A percentile compares a stretch with the other conserved stretches of the same genome.
These are phyloP conservation scores for Straminergon stramineum DNA, from an alignment of 225 moss, liverwort and hornwort species.

Conservation along the genomic window DNA sequence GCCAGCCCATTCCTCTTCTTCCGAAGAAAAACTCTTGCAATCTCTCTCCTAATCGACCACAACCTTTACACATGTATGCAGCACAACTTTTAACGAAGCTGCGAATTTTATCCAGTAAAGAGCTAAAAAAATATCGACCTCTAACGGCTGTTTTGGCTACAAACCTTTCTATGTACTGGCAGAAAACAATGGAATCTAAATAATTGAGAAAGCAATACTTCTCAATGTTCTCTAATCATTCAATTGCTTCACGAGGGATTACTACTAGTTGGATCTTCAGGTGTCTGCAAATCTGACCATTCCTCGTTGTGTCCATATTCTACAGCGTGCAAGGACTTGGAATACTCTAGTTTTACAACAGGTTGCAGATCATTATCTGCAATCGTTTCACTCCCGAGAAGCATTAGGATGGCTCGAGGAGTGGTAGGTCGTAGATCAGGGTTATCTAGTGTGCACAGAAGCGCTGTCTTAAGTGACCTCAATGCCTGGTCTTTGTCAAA, in stretches of 20 bases:
- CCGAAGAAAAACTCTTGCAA: not conserved
- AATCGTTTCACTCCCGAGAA: constrained; percentile 29
- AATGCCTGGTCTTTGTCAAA: constrained; percentile 28
- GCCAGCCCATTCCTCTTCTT: not conserved
- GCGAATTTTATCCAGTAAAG: not conserved
- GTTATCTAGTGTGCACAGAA: constrained; percentile 42
- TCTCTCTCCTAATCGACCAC: not conserved
- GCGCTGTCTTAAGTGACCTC: constrained; percentile 17
- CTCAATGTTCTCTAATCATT: not conserved
- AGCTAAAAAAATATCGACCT: not conserved
- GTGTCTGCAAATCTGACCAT: constrained; percentile 17
- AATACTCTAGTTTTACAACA: constrained; percentile 13
- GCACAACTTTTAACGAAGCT: not conserved
- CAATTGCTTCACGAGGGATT: not conserved
- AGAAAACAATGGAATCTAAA: not conserved
- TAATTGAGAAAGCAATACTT: not conserved
- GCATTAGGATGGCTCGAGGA: constrained; percentile 17
- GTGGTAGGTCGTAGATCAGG: constrained; percentile 33
- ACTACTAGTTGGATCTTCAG: not conserved
- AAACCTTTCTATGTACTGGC: too few relatives aligned
- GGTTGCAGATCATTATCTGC: constrained; percentile 11
- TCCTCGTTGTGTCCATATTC: constrained; percentile 16
- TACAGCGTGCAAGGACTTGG: constrained; percentile 3
- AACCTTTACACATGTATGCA: not conserved
- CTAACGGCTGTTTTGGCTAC: not conserved